Evolutionary conservation across 257 asterid species (phyloP).

Genomic region (Nicotiana attenuata): DNA sequence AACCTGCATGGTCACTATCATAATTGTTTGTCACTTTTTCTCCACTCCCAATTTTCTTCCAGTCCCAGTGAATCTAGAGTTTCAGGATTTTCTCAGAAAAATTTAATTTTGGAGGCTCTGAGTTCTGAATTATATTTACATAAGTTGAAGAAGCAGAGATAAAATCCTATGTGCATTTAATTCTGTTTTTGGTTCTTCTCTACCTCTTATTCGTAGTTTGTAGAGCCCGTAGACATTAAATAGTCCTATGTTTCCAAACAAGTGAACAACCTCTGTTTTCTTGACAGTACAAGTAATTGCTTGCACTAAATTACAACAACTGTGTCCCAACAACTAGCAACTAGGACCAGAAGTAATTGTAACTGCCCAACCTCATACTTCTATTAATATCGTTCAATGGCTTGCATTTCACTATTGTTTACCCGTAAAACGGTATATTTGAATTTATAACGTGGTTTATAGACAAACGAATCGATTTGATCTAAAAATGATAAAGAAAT

Average conservation of each 20-base stretch:
- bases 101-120: not conserved
- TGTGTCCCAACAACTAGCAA: not conserved
- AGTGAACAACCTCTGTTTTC: not conserved
- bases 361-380: no score
- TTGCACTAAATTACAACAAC: not conserved
- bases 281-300: not conserved
- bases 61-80: not conserved
- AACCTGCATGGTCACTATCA: not conserved
- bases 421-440: no score
- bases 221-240: not conserved
- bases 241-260: not conserved
- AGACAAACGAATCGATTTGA: no score
- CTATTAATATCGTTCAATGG: no score
- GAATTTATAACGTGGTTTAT: no score
- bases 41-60: not conserved
- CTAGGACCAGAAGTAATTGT: not conserved
- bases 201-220: not conserved
- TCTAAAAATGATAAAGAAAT: no score
- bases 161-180: constrained; percentile 1
- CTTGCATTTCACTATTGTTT: no score
- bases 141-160: constrained; percentile 1
- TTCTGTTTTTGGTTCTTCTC: not conserved
- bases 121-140: not conserved
- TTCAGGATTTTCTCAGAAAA: not conserved
- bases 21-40: not conserved